Percentiles rank a stretch among this genome's conserved stretches.
Evolutionary conservation across 1,284 basidiomycete species (phyloP).

Genomic region (Cutaneotrichosporon sp.): DNA sequence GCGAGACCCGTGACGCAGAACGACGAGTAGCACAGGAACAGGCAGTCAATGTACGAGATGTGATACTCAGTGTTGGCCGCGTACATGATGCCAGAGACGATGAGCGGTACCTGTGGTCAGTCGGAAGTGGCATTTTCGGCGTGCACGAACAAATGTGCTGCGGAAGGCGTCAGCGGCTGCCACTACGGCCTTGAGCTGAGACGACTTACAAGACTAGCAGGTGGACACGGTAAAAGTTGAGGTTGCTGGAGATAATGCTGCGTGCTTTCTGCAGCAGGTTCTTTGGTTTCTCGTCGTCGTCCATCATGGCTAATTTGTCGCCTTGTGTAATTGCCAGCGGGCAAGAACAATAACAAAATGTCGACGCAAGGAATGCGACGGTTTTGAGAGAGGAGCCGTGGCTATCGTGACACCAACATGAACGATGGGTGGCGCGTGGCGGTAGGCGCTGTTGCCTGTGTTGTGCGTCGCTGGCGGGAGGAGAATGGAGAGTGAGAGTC

Average conservation of each 20-base stretch:
- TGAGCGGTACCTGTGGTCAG: slow-evolving; percentile 43
- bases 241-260: background rate
- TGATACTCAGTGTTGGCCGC: slow-evolving; percentile 39
- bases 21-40: slow-evolving; percentile 51
- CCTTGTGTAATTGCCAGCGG: no score
- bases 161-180: background rate
- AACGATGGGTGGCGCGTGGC: background rate
- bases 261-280: no score
- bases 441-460: background rate
- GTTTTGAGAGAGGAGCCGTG: background rate
- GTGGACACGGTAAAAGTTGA: slow-evolving; percentile 50
- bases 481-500: no score
- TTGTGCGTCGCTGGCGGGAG: no score
- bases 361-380: background rate
- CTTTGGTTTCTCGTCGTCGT: no score
- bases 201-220: slow-evolving; percentile 45
- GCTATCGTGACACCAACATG: slow-evolving; percentile 2
- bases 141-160: slow-evolving; percentile 41
- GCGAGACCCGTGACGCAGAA: slow-evolving; percentile 54
- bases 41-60: slow-evolving; percentile 51
- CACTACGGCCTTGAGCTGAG: no score
- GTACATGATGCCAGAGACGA: slow-evolving; percentile 51
- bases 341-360: background rate
- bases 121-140: background rate
- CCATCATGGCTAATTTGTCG: no score